phyloP scores from a whole-genome alignment of 495 filamentous ascomycete genomes.

The Neurospora pannonica region DNA sequence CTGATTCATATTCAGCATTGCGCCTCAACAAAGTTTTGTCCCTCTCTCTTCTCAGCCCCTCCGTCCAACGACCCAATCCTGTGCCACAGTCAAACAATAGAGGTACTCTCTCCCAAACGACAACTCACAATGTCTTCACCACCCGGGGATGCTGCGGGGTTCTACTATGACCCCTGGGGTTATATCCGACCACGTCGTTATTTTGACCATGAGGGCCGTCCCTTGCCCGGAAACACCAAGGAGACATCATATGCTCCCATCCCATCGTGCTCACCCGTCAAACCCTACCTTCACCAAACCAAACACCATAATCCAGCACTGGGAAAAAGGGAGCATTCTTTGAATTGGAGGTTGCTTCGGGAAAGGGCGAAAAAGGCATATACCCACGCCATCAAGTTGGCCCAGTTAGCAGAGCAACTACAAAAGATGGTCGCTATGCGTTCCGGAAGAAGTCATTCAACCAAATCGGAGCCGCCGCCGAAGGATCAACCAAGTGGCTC shows the following conservation, averaged over 20 bases:
- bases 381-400: not conserved
- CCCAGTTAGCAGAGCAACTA: not conserved
- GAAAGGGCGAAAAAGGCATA: not conserved
- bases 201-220: not conserved
- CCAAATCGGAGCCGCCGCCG: not conserved
- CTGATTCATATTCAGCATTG: not conserved
- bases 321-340: not conserved
- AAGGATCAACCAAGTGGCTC: not conserved
- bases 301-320: not conserved
- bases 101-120: not conserved
- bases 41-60: not conserved
- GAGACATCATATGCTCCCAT: not conserved
- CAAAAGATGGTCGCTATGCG: not conserved
- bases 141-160: not conserved
- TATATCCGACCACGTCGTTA: not conserved
- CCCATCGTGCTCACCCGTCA: not conserved
- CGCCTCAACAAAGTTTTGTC: not conserved
- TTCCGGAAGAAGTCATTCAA: not conserved
- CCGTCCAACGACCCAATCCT: not conserved
- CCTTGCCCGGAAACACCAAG: not conserved
- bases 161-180: not conserved
- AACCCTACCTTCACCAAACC: not conserved
- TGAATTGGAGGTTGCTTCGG: not conserved
- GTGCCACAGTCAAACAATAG: not conserved
- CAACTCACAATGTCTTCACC: not conserved